phyloP scores from a whole-genome alignment of 2,329 filamentous ascomycete genomes.

The Pseudogymnoascus sp. region DNA sequence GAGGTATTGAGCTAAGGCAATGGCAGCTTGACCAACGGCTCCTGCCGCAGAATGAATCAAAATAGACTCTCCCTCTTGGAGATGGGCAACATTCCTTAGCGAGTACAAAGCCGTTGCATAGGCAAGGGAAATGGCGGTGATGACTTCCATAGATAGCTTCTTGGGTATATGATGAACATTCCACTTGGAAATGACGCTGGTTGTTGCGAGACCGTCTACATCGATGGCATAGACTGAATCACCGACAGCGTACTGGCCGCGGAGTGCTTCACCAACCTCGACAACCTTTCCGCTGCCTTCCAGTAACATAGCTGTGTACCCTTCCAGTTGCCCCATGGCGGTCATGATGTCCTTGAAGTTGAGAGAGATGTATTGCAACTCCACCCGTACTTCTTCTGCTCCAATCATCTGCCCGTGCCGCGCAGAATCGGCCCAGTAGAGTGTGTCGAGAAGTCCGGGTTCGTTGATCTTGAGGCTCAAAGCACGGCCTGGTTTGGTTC shows the following conservation, averaged over 20 bases:
- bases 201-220: neutral
- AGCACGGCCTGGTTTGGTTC: neutral
- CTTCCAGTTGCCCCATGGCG: slow-evolving; percentile 26
- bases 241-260: slow-evolving; percentile 20
- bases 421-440: neutral
- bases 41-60: slow-evolving; percentile 32
- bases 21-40: slow-evolving; percentile 30
- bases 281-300: slow-evolving; percentile 26
- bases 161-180: neutral
- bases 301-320: slow-evolving; percentile 20
- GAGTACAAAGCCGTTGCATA: slow-evolving; percentile 7
- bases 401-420: neutral
- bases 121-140: slow-evolving; percentile 18
- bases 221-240: slow-evolving; percentile 23
- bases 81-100: slow-evolving; percentile 15
- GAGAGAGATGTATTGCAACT: slow-evolving; percentile 22
- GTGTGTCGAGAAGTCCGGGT: slow-evolving; percentile 15
- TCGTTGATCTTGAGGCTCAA: neutral
- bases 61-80: slow-evolving; percentile 24
- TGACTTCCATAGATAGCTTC: slow-evolving; percentile 17
- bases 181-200: neutral
- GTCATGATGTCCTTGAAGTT: slow-evolving; percentile 29
- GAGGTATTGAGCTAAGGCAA: slow-evolving; percentile 26
- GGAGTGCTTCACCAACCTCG: slow-evolving; percentile 20
- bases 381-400: neutral